phyloP scores from a whole-genome alignment of 768 basidiomycete species.

The Neoboletus subvelutipes region DNA sequence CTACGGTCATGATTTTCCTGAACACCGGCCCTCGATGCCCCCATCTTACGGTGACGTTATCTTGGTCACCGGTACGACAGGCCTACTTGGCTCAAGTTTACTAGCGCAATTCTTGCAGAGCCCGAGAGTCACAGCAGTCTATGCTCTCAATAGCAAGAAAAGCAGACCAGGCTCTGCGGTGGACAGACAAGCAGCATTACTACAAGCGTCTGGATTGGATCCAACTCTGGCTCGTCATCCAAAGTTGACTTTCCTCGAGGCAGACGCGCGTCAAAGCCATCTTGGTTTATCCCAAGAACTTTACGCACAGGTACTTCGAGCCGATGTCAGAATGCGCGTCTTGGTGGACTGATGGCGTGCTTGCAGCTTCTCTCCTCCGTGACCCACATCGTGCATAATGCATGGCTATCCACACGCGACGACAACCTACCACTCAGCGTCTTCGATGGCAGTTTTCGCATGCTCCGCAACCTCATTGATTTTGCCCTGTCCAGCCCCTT shows the following conservation, averaged over 20 bases:
- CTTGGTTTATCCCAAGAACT: slow-evolving; percentile 30
- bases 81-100: slow-evolving; percentile 33
- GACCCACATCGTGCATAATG: slow-evolving; percentile 41
- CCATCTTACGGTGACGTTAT: slow-evolving; percentile 14
- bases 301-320: slow-evolving; percentile 26
- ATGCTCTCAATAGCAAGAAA: slow-evolving; percentile 30
- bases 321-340: not conserved
- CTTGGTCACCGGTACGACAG: slow-evolving; percentile 37
- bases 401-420: slow-evolving; percentile 14
- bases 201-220: slow-evolving; percentile 35
- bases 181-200: slow-evolving; percentile 27
- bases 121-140: slow-evolving; percentile 22
- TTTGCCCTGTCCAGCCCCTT: slow-evolving; percentile 36
- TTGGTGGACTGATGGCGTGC: not conserved
- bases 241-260: slow-evolving; percentile 36
- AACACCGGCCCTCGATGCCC: slow-evolving; percentile 1
- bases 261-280: slow-evolving; percentile 17
- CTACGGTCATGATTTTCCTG: slow-evolving; percentile 8
- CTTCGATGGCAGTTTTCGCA: slow-evolving; percentile 9
- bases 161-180: slow-evolving; percentile 14
- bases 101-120: slow-evolving; percentile 23
- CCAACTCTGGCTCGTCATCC: slow-evolving; percentile 23
- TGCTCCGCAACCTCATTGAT: slow-evolving; percentile 35
- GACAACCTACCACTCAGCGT: slow-evolving; percentile 3
- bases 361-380: slow-evolving; percentile 23